Evolutionary conservation across 805 yeast species (phyloP).

Genomic region (Danielia oregonensis): DNA sequence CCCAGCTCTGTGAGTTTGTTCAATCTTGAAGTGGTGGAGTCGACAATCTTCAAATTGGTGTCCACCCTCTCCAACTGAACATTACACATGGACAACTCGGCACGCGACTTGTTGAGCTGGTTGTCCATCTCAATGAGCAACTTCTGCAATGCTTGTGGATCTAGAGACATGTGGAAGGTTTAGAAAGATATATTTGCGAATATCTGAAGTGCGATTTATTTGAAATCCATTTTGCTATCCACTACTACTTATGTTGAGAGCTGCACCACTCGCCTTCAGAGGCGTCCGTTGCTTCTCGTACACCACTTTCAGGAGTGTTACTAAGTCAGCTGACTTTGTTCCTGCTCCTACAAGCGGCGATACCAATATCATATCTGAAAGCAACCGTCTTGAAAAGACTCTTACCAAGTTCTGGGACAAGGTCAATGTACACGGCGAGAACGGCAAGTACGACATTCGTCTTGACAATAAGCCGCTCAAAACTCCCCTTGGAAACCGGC

Average conservation of each 20-base stretch:
- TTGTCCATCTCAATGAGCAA: slow-evolving; percentile 63
- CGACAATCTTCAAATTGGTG: slow-evolving; percentile 50
- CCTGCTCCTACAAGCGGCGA: background rate
- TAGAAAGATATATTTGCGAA: background rate
- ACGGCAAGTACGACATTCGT: slow-evolving; percentile 46
- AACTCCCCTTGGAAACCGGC: slow-evolving; percentile 76
- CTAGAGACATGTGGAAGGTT: slow-evolving; percentile 43
- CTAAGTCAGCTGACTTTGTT: background rate
- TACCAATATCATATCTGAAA: slow-evolving; percentile 51
- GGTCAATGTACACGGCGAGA: slow-evolving; percentile 42
- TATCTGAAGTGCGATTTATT: too few relatives aligned
- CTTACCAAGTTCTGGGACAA: slow-evolving; percentile 78
- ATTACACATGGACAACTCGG: slow-evolving; percentile 54
- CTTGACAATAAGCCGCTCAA: slow-evolving; percentile 73
- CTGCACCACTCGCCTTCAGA: too few relatives aligned
- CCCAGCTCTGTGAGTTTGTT: slow-evolving; percentile 32
- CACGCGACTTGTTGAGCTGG: slow-evolving; percentile 55
- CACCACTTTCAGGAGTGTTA: background rate
- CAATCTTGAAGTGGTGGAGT: slow-evolving; percentile 56
- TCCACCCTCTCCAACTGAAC: slow-evolving; percentile 47
- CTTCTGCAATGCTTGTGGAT: slow-evolving; percentile 48
- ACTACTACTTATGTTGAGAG: too few relatives aligned
- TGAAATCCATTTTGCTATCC: too few relatives aligned
- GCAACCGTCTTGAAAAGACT: slow-evolving; percentile 68
- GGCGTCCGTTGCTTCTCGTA: background rate